phyloP scores from a whole-genome alignment of 306 rosid genomes.

The Rosa multiflora region DNA sequence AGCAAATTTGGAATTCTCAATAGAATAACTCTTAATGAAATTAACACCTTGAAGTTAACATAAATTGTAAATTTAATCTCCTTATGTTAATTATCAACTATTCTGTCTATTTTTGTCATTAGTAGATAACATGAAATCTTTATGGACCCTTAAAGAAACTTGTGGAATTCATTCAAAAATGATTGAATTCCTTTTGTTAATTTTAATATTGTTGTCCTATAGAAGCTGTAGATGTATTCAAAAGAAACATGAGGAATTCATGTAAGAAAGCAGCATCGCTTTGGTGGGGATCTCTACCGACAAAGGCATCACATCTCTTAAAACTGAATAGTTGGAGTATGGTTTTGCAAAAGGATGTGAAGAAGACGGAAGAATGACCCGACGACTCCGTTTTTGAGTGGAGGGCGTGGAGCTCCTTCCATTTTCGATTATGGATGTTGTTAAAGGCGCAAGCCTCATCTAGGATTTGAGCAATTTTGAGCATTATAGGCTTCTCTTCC shows the following conservation, averaged over 20 bases:
- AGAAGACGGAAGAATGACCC: too few relatives aligned
- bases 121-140: too few relatives aligned
- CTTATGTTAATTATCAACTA: too few relatives aligned
- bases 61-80: too few relatives aligned
- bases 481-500: constrained; percentile 35
- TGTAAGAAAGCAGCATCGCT: constrained; percentile 57
- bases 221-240: constrained; percentile 44
- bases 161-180: too few relatives aligned
- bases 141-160: too few relatives aligned
- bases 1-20: too few relatives aligned
- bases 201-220: background rate
- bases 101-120: too few relatives aligned
- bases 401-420: constrained; percentile 67
- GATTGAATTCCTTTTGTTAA: too few relatives aligned
- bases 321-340: constrained; percentile 38
- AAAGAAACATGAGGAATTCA: constrained; percentile 63
- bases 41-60: too few relatives aligned
- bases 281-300: constrained; percentile 38
- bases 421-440: constrained; percentile 82
- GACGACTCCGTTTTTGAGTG: constrained; percentile 33
- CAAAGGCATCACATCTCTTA: constrained; percentile 57
- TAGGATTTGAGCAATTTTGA: constrained; percentile 56
- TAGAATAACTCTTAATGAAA: too few relatives aligned
- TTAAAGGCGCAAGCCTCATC: constrained; percentile 64
- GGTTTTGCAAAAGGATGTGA: too few relatives aligned